Evolutionary conservation across 1,284 basidiomycete genomes (phyloP), one percentile per base, ranked within the genome.

Genomic region (Ustilago lituana): DNA sequence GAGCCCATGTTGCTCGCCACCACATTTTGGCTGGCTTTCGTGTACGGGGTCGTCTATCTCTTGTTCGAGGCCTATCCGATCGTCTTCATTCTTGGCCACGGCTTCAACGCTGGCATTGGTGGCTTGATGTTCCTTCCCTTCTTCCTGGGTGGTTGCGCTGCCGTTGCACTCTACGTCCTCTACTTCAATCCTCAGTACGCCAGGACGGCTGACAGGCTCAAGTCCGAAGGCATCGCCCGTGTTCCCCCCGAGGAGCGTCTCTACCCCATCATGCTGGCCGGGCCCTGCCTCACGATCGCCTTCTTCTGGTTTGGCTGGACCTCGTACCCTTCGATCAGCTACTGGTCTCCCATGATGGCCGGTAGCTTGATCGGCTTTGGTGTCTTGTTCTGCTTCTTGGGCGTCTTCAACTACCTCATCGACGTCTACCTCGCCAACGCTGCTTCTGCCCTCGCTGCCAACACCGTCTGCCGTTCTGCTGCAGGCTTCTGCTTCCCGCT

Each of bases 1-100:
- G 92, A 93, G 78, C 91, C 91, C 0, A 91, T 93, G 87, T 83
- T 93, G 8, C 82, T 90, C 9, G 86, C 87, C 10, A 83, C 90
- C 37, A 91, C 90, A 0, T 36, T 88, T 8, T 92, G 91, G 83
- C 85, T 91, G 5, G 90, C 91, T 0, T 94, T 94, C 80, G 84
- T 91, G 5, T 92, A 79, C 58, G 90, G 84, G 22, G 32, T 54
- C 12, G 49, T 70, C 26, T 80, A 80, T 32, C 56, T 80, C 1
- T 61, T 77, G 8, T 82, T 82, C 51, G 77, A 76, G 50, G 76
- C 79, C 0, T 83, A 71, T 53, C 83, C 83, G 1, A 62, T 82
- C 49, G 81, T 83, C 36, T 83, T 82, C 45, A 11, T 39, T 6
- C 48, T 70, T 5, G 59, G 75, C 0, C 82, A 83, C 40, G 62